These are phyloP conservation scores for Suaeda aralocaspica DNA, from an alignment of 148 eudicot species.

Conservation along the genomic window DNA sequence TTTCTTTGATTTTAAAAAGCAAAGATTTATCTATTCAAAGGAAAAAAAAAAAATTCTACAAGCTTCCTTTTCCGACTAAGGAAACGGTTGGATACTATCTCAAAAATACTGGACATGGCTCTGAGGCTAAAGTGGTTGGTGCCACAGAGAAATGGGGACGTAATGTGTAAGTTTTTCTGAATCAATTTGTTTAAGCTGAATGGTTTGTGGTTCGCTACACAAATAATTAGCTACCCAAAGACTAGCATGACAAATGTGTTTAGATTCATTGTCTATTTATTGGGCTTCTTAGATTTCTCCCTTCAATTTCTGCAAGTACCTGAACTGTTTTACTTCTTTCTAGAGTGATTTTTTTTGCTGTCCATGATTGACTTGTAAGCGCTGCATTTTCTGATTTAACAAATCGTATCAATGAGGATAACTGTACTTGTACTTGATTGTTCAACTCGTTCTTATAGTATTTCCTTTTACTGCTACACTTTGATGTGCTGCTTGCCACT, in stretches of 20 bases:
- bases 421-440: neutral
- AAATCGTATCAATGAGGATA: neutral
- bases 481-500: too few relatives aligned
- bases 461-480: constrained; percentile 13
- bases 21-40: constrained; percentile 67
- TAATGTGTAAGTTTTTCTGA: constrained; percentile 54
- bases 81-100: constrained; percentile 83
- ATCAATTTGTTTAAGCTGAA: neutral
- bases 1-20: constrained; percentile 92
- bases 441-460: neutral
- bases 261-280: neutral
- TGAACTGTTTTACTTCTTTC: neutral
- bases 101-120: constrained; percentile 78
- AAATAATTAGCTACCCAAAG: neutral
- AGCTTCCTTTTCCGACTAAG: constrained; percentile 91
- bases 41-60: constrained; percentile 71
- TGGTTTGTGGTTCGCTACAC: neutral
- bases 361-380: neutral
- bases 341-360: neutral
- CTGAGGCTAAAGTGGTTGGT: constrained; percentile 73
- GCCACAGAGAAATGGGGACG: constrained; percentile 96
- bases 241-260: neutral
- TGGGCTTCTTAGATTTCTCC: neutral
- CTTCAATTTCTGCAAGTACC: neutral
- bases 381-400: neutral